A percentile compares a stretch with the other conserved stretches of the same genome.
phyloP scores from a whole-genome alignment of 139 green algal species.

The Nannochloris sp. region DNA sequence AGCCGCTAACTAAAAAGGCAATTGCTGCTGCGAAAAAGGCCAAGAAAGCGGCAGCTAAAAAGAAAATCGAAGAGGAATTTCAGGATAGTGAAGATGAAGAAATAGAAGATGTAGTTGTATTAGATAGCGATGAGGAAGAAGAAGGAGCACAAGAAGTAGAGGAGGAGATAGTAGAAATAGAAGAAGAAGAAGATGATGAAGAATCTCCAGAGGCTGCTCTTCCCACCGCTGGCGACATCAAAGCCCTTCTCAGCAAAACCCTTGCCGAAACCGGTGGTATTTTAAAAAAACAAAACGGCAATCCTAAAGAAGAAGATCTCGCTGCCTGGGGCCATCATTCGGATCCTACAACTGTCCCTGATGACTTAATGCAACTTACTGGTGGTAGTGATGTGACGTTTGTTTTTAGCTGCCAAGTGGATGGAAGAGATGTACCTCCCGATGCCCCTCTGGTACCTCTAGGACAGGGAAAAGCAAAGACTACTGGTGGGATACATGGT shows the following conservation, averaged over 20 bases:
- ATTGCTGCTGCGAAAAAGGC: neutral
- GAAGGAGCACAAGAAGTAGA: neutral
- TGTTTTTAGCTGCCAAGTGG: slow-evolving; percentile 77
- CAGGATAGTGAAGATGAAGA: neutral
- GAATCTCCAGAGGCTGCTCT: neutral
- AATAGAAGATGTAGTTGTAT: neutral
- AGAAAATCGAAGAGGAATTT: slow-evolving; percentile 4
- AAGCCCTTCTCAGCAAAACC: neutral
- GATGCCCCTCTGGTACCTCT: slow-evolving; percentile 12
- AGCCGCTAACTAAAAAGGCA: neutral
- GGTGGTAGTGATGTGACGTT: slow-evolving; percentile 66
- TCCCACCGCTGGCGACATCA: neutral
- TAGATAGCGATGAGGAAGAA: neutral
- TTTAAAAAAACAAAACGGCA: slow-evolving; percentile 56
- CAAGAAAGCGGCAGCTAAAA: neutral
- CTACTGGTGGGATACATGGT: neutral
- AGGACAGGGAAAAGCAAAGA: neutral
- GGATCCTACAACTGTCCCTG: slow-evolving; percentile 58
- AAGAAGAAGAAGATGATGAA: neutral
- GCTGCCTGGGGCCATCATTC: slow-evolving; percentile 84
- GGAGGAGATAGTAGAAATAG: neutral
- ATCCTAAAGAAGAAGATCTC: slow-evolving; percentile 87
- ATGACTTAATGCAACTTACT: slow-evolving; percentile 55
- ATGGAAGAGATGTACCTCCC: slow-evolving; percentile 33
- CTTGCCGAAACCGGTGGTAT: neutral